Base-by-base conservation (phyloP, 1,284 basidiomycete genomes). In the Apiotrichum akiyoshidainum region DNA sequence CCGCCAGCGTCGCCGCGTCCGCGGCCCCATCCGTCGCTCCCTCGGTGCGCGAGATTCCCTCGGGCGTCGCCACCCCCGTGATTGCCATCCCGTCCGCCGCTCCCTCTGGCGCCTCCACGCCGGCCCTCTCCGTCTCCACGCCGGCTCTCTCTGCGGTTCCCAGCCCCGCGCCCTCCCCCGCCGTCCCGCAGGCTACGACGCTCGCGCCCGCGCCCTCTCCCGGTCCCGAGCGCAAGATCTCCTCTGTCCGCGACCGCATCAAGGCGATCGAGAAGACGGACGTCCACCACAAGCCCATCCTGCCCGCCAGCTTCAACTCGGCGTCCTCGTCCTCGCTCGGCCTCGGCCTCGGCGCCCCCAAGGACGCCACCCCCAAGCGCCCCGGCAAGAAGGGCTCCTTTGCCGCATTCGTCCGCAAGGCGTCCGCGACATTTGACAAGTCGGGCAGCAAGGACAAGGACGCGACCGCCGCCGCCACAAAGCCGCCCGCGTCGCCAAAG, bases 341-440 rank as follows among this genome's bases (percentile, higher is more conserved):
- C 51, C 10, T 41, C 34, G 48, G 48, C 21, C 22, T 33, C 22
- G n/a, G 19, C 35, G 22, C 9, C 37, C 6, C 21, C 17, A 42
- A 34, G 40, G 26, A 31, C 26, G 26, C 4, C 26, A 7, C 26
- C 4, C 26, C 26, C 46, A 52, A 52, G 51, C 40, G 46, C 2
- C 26, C 31, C 17, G 39, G 17, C 5, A 50, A 50, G 48, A 49
- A 52, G 41, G 39, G 19, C 31, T 41, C 39, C 19, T 52, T 52
- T 35, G 51, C 16, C 40, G 33, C 22, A 8, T 52, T 52, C 22
- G 26, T 52, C n/a, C 51, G 51, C 51, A 52, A 52, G 51, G 51
- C 51, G n/a, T 31, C 21, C 11, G n/a, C 40, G 17, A 44, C 51
- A 1, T 52, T 52, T 19, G 40, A 52, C 17, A n/a, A 33, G n/a